Conservation (phyloP, 164 flowering plant species). For the Houttuynia cordata region DNA sequence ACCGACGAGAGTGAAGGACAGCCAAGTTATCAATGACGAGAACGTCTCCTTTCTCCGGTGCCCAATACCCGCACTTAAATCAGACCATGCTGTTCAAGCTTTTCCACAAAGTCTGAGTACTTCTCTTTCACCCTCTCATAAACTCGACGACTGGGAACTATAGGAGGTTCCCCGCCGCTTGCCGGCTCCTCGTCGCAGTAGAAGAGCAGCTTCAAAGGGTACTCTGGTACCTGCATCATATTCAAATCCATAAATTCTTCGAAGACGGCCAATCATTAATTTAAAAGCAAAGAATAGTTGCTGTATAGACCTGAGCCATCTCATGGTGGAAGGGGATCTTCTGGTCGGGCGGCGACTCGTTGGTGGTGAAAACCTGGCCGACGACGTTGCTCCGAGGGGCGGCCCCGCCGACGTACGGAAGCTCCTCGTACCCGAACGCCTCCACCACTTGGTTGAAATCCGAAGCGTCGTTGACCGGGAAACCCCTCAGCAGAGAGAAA, state of each 20-base stretch:
- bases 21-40: slow-evolving; percentile 73
- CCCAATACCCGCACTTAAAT: slow-evolving; percentile 58
- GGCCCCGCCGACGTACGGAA: slow-evolving; percentile 86
- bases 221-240: slow-evolving; percentile 61
- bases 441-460: slow-evolving; percentile 83
- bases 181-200: slow-evolving; percentile 82
- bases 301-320: slow-evolving; percentile 46
- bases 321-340: slow-evolving; percentile 89
- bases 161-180: slow-evolving; percentile 86
- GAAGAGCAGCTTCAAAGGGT: slow-evolving; percentile 80
- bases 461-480: slow-evolving; percentile 40
- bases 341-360: slow-evolving; percentile 86
- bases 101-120: slow-evolving; percentile 66
- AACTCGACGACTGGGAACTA: slow-evolving; percentile 82
- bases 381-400: slow-evolving; percentile 68
- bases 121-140: slow-evolving; percentile 67
- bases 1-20: slow-evolving; percentile 68
- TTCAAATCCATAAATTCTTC: not conserved
- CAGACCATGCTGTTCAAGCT: slow-evolving; percentile 61
- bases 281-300: too few species aligned
- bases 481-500: slow-evolving; percentile 69
- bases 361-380: slow-evolving; percentile 83
- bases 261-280: too few species aligned
- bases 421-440: slow-evolving; percentile 75
- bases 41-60: slow-evolving; percentile 79